Evolutionary conservation across 257 asterid species (phyloP), one percentile per base, ranked within the genome.

Genomic region (Lycium ferocissimum): DNA sequence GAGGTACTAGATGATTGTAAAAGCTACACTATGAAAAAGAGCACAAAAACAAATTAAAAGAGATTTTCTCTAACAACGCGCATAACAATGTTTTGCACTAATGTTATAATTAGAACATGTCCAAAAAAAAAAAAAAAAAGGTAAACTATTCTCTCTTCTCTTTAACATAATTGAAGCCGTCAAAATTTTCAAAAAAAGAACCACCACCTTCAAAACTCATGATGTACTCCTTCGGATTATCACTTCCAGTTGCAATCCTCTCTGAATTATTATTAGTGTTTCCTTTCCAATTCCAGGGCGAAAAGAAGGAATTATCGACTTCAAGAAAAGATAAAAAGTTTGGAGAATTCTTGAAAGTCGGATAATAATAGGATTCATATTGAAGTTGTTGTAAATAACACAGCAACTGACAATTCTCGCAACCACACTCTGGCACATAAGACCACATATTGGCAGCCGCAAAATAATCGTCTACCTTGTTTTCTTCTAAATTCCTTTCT

Each of bases 291-390:
- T 75, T 75, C 81, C 81, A 49, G 0, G 81, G 40, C 10, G 61
- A 11, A 73, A 73, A 20, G 61, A 47, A 75, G 0, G 81, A 11
- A 49, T 22, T 75, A 75, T 75, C 45, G 6, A 22, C 22, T 33
- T 75, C 62, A 75, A 75, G 81, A 75, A 75, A 75, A 12, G 81
- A 75, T 49, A 12, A 22, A 6, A 75, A 49, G 1, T 0, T 75
- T 0, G 62, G 13, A 75, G 43, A 0, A 49, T 2, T 75, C 22
- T 9, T 22, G 45, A 75, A 75, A 26, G 10, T 35, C 26, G 6
- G 8, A 76, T 51, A 1, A 72, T 43, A 0, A 75, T 9, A 1
- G 59, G 10, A 38, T 37, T 38, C 26, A 2, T 3, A 26, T 17
- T 7, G 53, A 38, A 15, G 13, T 6, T 13, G n/a, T 7, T 13